Base-by-base conservation (phyloP, 306 rosid genomes). In the Betula pendula region DNA sequence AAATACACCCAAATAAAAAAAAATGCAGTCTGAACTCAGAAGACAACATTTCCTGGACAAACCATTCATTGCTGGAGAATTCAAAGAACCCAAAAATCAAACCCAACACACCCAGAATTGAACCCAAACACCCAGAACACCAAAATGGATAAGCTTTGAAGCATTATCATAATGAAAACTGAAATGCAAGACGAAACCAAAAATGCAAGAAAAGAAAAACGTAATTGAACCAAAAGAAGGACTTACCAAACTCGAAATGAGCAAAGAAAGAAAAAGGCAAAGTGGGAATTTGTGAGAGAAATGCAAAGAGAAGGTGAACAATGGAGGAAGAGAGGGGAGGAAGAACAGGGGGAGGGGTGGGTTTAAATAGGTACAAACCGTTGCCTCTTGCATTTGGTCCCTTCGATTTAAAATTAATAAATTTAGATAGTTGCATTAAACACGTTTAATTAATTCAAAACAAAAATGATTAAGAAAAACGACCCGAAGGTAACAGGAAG, bases 301-400 rank as follows among this genome's bases (percentile, higher is more conserved):
- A 15, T 33, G 60, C 24, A 20, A 14, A 52, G 38, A 77, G 12
- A 31, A 55, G 4, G 75, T 20, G 24, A 13, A 2, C 10, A 13
- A 68, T 25, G 22, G 82, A 68, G 14, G 76, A 74, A 77, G 90
- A 31, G 91, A 88, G 90, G 76, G 98, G 91, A 88, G 78, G 87
- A 86, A 78, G 49, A 44, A 72, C 8, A 22, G 83, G 48, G 8
- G 72, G 73, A 73, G 77, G 70, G 48, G 71, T 78, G 0, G 80
- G 84, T 82, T 81, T 94, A 82, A 81, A 94, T 91, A 91, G 91
- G 73, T 50, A 15, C 12, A 66, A 77, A 55, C 75, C 63, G 68
- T 75, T 78, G 84, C 74, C 20, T 56, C 66, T 12, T 20, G 29
- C 44, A 70, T n/a, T n/a, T n/a, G 51, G 78, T 27, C 43, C 77